Percentiles rank a stretch among this genome's conserved stretches.
Conservation (phyloP, 73 alveolate species). For the Paramecium primaurelia region DNA sequence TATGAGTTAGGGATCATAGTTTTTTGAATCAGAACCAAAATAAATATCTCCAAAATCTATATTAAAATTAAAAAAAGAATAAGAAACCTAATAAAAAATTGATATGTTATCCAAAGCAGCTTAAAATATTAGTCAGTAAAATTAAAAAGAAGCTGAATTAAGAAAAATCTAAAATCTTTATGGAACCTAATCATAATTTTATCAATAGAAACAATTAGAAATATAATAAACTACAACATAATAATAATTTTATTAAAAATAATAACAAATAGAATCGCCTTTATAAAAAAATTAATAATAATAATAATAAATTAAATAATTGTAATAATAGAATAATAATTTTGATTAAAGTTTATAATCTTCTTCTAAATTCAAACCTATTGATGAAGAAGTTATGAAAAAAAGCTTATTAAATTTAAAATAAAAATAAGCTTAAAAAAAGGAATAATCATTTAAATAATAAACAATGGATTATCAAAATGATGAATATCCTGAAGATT, state of each 20-base stretch:
- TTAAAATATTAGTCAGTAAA: not conserved
- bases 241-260: not conserved
- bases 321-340: not conserved
- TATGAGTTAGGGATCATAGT: not conserved
- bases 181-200: not conserved
- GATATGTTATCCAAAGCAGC: not conserved
- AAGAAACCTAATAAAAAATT: not conserved
- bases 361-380: conserved; percentile 13
- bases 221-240: not conserved
- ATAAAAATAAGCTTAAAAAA: not conserved
- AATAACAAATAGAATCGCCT: not conserved
- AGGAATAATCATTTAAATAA: not conserved
- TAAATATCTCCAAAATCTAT: not conserved
- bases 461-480: not conserved
- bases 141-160: not conserved
- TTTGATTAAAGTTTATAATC: not conserved
- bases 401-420: not conserved
- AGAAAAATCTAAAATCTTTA: not conserved
- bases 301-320: not conserved
- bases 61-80: not conserved
- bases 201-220: not conserved
- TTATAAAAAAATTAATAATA: not conserved
- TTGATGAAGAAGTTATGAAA: not conserved
- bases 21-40: not conserved
- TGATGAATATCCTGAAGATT: conserved; percentile 57